Percentiles rank a stretch among this genome's conserved stretches.
These are phyloP conservation scores for Hevea brasiliensis DNA, from an alignment of 345 rosid genomes.

Conservation along the genomic window DNA sequence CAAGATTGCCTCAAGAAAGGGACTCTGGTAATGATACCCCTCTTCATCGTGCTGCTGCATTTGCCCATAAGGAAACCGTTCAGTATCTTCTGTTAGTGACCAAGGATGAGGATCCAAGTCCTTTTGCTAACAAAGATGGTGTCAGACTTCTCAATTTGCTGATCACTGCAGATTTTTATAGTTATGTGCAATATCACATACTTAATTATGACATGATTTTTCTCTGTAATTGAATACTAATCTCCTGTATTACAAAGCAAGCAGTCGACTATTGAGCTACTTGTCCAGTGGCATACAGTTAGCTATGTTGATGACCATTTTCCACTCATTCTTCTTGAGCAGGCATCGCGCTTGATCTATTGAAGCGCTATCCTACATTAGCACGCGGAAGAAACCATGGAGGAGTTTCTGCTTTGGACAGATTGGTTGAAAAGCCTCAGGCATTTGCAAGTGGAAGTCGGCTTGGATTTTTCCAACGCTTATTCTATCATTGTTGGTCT, in stretches of 20 bases:
- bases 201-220: too few species aligned
- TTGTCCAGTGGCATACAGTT: too few species aligned
- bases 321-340: not conserved
- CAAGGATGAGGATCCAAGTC: not conserved
- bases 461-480: not conserved
- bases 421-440: not conserved
- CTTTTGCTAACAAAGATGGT: not conserved
- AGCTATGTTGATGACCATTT: too few species aligned
- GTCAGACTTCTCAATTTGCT: not conserved
- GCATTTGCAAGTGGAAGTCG: constrained; percentile 18
- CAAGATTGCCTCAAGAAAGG: not conserved
- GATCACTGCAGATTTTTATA: not conserved
- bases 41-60: not conserved
- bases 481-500: not conserved
- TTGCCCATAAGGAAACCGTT: constrained; percentile 2
- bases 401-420: not conserved
- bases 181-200: not conserved
- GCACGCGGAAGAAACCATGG: not conserved
- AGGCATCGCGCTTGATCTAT: not conserved
- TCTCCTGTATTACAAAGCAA: too few species aligned
- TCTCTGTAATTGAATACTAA: too few species aligned
- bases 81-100: constrained; percentile 3
- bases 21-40: not conserved
- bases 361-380: constrained; percentile 1
- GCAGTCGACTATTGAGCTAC: too few species aligned